Conservation (phyloP, 768 basidiomycete genomes). For the Austroboletus eburneus region DNA sequence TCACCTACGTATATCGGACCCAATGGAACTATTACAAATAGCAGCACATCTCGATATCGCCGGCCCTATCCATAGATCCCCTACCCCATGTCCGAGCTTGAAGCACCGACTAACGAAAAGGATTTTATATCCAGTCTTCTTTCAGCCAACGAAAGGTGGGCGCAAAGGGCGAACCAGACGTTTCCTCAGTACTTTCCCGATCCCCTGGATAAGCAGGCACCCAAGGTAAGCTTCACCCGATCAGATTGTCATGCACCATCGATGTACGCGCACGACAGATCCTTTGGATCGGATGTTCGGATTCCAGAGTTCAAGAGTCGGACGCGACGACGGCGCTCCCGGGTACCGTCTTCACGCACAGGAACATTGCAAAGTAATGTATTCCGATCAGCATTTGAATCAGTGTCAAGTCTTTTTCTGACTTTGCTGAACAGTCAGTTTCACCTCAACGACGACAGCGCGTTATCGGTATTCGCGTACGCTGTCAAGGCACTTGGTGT, state of each 20-base stretch:
- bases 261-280: conserved; percentile 36
- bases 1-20: too few relatives aligned
- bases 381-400: conserved; percentile 16
- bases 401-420: not conserved
- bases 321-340: conserved; percentile 66
- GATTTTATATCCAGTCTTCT: conserved; percentile 3
- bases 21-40: too few relatives aligned
- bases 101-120: not conserved
- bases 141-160: conserved; percentile 17
- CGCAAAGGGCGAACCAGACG: conserved; percentile 16
- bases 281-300: conserved; percentile 79
- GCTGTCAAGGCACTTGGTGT: conserved; percentile 65
- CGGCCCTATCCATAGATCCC: too few relatives aligned
- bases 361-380: conserved; percentile 82
- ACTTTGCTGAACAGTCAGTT: conserved; percentile 51
- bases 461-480: conserved; percentile 66
- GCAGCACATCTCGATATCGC: too few relatives aligned
- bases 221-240: conserved; percentile 14
- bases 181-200: conserved; percentile 22
- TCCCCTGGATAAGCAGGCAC: conserved; percentile 5
- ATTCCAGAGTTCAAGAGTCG: conserved; percentile 81
- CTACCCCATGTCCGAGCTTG: not conserved
- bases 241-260: not conserved
- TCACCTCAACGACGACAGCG: conserved; percentile 63
- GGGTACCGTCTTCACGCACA: conserved; percentile 78